Evolutionary conservation across 192 early-diverging fungal species (phyloP).

Genomic region (Podila minutissima): DNA sequence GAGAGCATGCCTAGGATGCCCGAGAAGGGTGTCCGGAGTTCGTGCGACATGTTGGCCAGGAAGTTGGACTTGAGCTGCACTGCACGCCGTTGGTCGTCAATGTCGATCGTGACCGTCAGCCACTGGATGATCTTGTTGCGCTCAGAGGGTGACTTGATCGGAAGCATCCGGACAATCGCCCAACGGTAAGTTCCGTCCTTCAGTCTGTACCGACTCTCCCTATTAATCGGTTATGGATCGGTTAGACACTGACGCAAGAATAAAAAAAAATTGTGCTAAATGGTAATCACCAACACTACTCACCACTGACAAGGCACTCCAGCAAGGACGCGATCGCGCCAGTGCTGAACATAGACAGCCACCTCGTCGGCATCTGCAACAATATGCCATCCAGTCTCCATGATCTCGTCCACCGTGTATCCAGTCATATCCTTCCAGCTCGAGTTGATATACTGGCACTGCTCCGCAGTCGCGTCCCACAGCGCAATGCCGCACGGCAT

Average conservation of each 20-base stretch:
- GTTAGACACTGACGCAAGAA: background rate
- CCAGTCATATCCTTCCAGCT: constrained; percentile 51
- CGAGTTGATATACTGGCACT: constrained; percentile 47
- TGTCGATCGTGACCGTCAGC: constrained; percentile 49
- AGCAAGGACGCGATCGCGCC: constrained; percentile 34
- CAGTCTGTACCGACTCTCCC: constrained; percentile 46
- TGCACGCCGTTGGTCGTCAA: constrained; percentile 51
- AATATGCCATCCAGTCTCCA: constrained; percentile 32
- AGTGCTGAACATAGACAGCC: constrained; percentile 28
- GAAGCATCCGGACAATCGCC: constrained; percentile 42
- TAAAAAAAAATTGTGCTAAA: background rate
- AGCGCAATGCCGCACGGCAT: constrained; percentile 49
- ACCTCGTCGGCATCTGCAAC: constrained; percentile 33
- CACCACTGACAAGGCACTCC: constrained; percentile 47
- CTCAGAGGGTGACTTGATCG: constrained; percentile 25
- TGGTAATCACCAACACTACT: background rate
- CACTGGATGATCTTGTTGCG: constrained; percentile 37
- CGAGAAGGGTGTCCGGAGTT: constrained; percentile 74
- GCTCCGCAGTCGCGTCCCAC: constrained; percentile 41
- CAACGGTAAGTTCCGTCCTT: constrained; percentile 37
- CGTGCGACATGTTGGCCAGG: constrained; percentile 83
- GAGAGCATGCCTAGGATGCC: constrained; percentile 63
- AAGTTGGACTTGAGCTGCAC: constrained; percentile 67
- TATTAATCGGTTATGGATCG: background rate
- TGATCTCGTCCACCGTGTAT: constrained; percentile 31